A percentile compares a stretch with the other conserved stretches of the same genome.
These are phyloP conservation scores for Sporothrix globosa DNA, from an alignment of 2,329 filamentous ascomycete genomes.

Conservation along the genomic window DNA sequence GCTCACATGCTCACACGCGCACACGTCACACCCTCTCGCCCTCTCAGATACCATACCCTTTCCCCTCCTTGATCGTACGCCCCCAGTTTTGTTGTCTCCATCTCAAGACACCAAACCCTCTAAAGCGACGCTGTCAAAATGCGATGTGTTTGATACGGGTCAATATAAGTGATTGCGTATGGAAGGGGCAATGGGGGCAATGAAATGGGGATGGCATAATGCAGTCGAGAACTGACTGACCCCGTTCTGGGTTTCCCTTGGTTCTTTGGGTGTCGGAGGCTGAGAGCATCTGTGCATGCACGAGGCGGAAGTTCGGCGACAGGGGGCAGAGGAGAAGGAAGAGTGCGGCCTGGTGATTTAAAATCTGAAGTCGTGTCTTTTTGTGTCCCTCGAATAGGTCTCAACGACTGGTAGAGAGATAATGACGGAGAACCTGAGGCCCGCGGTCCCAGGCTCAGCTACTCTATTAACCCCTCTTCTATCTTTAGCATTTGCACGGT, in stretches of 20 bases:
- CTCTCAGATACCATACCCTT: background rate
- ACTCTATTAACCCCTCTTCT: too few relatives aligned
- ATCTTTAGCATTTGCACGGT: background rate
- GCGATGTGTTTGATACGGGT: background rate
- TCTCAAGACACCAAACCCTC: background rate
- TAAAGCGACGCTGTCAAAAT: background rate
- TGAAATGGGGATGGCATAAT: background rate
- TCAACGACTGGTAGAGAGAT: background rate
- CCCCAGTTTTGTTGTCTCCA: background rate
- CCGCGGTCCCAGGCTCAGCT: background rate
- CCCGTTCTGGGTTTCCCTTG: background rate
- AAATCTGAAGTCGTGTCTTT: background rate
- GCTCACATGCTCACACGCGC: conserved; percentile 1
- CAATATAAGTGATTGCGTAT: background rate
- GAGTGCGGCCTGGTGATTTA: background rate
- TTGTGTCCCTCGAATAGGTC: background rate
- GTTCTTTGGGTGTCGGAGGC: background rate
- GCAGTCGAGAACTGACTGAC: conserved; percentile 13
- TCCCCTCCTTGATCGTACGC: background rate
- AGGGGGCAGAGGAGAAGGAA: background rate
- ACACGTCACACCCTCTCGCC: background rate
- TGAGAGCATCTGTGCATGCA: background rate
- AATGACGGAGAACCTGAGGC: too few relatives aligned
- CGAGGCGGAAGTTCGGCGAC: background rate
- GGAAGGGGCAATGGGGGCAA: background rate